Evolutionary conservation across 192 early-diverging fungal genomes (phyloP).

Genomic region (Gorgonomyces haynaldii): DNA sequence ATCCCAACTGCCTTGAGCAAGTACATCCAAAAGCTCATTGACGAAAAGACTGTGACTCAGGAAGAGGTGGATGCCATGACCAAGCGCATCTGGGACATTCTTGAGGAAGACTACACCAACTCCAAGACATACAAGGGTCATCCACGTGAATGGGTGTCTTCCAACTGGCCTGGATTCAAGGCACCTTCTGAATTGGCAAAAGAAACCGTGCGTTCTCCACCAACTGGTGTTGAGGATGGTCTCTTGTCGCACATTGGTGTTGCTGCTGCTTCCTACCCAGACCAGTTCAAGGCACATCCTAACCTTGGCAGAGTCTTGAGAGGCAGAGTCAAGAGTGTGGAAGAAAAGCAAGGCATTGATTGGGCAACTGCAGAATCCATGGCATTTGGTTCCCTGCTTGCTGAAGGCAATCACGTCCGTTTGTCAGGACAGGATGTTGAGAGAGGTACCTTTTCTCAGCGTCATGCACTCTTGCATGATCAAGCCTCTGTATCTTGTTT

Average conservation of each 20-base stretch:
- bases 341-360: constrained; percentile 74
- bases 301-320: constrained; percentile 80
- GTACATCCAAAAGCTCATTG: constrained; percentile 73
- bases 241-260: constrained; percentile 72
- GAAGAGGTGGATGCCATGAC: constrained; percentile 80
- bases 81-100: constrained; percentile 79
- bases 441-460: constrained; percentile 98
- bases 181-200: constrained; percentile 63
- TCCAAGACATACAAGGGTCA: constrained; percentile 83
- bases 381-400: constrained; percentile 81
- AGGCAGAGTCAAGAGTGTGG: constrained; percentile 67
- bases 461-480: constrained; percentile 93
- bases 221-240: constrained; percentile 61
- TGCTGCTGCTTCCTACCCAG: constrained; percentile 67
- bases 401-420: constrained; percentile 83
- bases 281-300: constrained; percentile 74
- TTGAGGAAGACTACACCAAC: constrained; percentile 85
- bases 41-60: constrained; percentile 71
- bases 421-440: constrained; percentile 96
- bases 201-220: constrained; percentile 54
- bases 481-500: constrained; percentile 51
- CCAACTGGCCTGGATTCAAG: constrained; percentile 86
- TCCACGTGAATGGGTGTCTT: constrained; percentile 89
- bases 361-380: constrained; percentile 92
- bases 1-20: constrained; percentile 74